Evolutionary conservation across 2,329 filamentous ascomycete genomes (phyloP).

Genomic region (Colletotrichum nymphaeae): DNA sequence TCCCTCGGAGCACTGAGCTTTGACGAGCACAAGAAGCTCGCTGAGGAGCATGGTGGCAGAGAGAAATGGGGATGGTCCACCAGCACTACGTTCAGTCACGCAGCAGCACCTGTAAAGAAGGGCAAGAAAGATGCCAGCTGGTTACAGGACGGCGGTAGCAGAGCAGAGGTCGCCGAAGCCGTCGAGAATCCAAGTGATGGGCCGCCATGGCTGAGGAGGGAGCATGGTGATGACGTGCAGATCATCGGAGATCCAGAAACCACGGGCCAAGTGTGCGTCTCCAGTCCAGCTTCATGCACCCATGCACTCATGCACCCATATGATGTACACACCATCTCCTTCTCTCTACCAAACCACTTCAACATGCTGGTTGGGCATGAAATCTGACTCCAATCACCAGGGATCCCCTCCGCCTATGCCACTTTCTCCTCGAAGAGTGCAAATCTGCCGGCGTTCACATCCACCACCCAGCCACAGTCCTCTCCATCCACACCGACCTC

Average conservation of each 20-base stretch:
- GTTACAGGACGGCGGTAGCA: conserved; percentile 72
- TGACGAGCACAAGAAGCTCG: conserved; percentile 73
- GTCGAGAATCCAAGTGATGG: conserved; percentile 45
- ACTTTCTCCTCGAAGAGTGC: conserved; percentile 71
- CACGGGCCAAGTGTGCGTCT: conserved; percentile 73
- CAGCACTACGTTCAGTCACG: conserved; percentile 69
- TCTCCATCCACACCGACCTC: conserved; percentile 62
- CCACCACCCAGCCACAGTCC: conserved; percentile 71
- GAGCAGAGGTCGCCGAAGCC: conserved; percentile 62
- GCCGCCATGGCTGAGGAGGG: conserved; percentile 70
- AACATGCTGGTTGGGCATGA: not conserved
- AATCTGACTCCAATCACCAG: conserved; percentile 48
- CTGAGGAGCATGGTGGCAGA: conserved; percentile 67
- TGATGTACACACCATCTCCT: not conserved
- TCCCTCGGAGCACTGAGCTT: conserved; percentile 76
- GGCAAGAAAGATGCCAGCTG: conserved; percentile 69
- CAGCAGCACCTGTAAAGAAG: conserved; percentile 48
- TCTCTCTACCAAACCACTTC: not conserved
- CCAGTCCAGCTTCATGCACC: not conserved
- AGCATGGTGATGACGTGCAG: conserved; percentile 66
- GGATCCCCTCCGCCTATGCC: conserved; percentile 74
- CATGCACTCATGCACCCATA: not conserved
- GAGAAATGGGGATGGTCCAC: conserved; percentile 61
- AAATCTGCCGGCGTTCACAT: conserved; percentile 71
- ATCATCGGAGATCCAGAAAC: conserved; percentile 70